Evolutionary conservation across 2,329 filamentous ascomycete species (phyloP).

Genomic region (Hortaea werneckii): DNA sequence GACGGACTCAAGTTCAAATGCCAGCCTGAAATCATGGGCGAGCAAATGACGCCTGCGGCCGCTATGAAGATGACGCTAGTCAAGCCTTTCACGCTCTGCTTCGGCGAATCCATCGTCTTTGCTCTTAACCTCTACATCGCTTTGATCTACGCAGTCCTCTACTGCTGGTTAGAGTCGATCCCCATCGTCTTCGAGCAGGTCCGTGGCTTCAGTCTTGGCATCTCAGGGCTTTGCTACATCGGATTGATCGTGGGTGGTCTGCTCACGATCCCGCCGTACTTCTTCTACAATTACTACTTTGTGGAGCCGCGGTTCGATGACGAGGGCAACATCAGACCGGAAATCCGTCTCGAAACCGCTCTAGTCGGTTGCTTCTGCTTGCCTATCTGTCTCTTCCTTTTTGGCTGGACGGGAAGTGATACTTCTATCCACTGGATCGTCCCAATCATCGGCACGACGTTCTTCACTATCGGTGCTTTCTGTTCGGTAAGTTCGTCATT

Average conservation of each 20-base stretch:
- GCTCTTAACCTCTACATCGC: constrained; percentile 25
- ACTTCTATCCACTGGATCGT: constrained; percentile 30
- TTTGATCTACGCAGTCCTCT: constrained; percentile 27
- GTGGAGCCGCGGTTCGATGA: constrained; percentile 17
- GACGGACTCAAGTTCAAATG: constrained; percentile 39
- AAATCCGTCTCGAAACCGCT: constrained; percentile 20
- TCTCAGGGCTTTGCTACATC: constrained; percentile 26
- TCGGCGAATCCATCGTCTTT: constrained; percentile 24
- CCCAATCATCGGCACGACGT: constrained; percentile 29
- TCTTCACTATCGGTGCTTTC: constrained; percentile 31
- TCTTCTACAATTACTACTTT: constrained; percentile 17
- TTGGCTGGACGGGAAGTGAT: constrained; percentile 20
- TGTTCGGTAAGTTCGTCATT: constrained; percentile 34
- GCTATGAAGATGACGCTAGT: constrained; percentile 48
- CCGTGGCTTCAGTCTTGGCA: constrained; percentile 30
- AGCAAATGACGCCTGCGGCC: constrained; percentile 38
- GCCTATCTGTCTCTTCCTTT: constrained; percentile 23
- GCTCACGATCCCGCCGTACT: constrained; percentile 17
- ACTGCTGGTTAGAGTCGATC: constrained; percentile 28
- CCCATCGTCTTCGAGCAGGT: constrained; percentile 31
- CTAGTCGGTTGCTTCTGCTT: constrained; percentile 16
- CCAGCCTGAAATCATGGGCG: constrained; percentile 55
- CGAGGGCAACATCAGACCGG: constrained; percentile 16
- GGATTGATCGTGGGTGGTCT: constrained; percentile 22
- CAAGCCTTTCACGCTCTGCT: constrained; percentile 21